phyloP scores from a whole-genome alignment of 306 rosid species.

The Echinosophora koreensis region DNA sequence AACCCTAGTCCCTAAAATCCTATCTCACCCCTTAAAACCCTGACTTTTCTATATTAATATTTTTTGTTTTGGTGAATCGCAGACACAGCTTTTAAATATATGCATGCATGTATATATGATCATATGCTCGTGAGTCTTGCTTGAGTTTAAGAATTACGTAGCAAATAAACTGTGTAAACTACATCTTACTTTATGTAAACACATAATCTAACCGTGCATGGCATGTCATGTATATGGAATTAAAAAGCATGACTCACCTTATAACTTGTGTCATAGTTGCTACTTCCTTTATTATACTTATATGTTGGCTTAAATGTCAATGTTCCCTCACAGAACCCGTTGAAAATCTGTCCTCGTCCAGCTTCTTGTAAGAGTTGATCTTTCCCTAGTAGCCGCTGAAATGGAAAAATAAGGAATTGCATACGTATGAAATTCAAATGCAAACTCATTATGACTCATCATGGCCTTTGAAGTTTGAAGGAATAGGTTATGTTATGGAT shows the following conservation, averaged over 20 bases:
- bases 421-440: neutral
- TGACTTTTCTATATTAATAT: no score
- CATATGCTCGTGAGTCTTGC: no score
- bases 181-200: neutral
- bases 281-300: slow-evolving; percentile 75
- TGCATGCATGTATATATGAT: no score
- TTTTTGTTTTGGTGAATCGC: no score
- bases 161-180: neutral
- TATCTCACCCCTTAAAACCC: no score
- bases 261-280: slow-evolving; percentile 79
- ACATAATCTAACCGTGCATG: neutral
- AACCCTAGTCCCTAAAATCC: no score
- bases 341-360: slow-evolving; percentile 72
- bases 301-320: slow-evolving; percentile 83
- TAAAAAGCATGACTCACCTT: slow-evolving; percentile 54
- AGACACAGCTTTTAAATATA: no score
- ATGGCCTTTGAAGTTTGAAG: neutral
- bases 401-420: neutral
- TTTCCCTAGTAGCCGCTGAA: slow-evolving; percentile 58
- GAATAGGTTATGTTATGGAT: neutral
- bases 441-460: neutral
- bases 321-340: slow-evolving; percentile 78
- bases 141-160: slow-evolving; percentile 14
- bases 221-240: neutral
- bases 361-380: slow-evolving; percentile 85